Conservation (phyloP, 805 yeast genomes). For the Osmozyma mogii region DNA sequence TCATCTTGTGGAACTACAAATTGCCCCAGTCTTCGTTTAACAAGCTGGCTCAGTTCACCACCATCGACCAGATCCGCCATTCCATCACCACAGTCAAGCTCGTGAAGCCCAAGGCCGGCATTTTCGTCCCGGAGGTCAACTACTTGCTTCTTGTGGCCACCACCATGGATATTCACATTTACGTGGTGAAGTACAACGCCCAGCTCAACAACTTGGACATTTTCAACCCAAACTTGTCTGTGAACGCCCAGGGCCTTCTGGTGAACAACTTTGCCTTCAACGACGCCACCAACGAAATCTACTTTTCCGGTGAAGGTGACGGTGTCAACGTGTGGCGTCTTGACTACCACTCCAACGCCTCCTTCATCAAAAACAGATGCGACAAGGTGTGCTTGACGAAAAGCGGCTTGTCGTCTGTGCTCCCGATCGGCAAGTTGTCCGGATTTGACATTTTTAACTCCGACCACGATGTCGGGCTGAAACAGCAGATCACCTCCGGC, state of each 20-base stretch:
- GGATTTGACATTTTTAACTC: slow-evolving; percentile 25
- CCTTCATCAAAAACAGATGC: slow-evolving; percentile 82
- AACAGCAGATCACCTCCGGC: slow-evolving; percentile 1
- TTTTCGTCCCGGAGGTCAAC: slow-evolving; percentile 72
- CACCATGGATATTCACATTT: slow-evolving; percentile 65
- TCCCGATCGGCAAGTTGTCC: slow-evolving; percentile 27
- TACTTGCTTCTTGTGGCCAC: slow-evolving; percentile 73
- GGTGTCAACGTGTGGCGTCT: slow-evolving; percentile 82
- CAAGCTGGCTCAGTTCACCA: slow-evolving; percentile 49
- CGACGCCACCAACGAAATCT: slow-evolving; percentile 66
- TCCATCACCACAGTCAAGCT: slow-evolving; percentile 69
- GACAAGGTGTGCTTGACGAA: slow-evolving; percentile 75
- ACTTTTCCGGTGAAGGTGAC: slow-evolving; percentile 75
- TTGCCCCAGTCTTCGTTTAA: slow-evolving; percentile 42
- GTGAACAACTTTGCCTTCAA: slow-evolving; percentile 55
- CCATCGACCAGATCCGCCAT: slow-evolving; percentile 75
- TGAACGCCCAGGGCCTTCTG: slow-evolving; percentile 70
- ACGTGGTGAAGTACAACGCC: slow-evolving; percentile 55
- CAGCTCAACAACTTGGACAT: slow-evolving; percentile 48
- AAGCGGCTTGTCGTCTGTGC: slow-evolving; percentile 40
- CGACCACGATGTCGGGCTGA: slow-evolving; percentile 10
- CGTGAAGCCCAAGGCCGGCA: slow-evolving; percentile 73
- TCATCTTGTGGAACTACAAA: slow-evolving; percentile 79
- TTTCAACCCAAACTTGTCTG: slow-evolving; percentile 75
- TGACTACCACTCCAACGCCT: slow-evolving; percentile 71